Evolutionary conservation across 805 yeast genomes (phyloP), one percentile per base, ranked within the genome.

Genomic region (Pichia thaimueangensis): DNA sequence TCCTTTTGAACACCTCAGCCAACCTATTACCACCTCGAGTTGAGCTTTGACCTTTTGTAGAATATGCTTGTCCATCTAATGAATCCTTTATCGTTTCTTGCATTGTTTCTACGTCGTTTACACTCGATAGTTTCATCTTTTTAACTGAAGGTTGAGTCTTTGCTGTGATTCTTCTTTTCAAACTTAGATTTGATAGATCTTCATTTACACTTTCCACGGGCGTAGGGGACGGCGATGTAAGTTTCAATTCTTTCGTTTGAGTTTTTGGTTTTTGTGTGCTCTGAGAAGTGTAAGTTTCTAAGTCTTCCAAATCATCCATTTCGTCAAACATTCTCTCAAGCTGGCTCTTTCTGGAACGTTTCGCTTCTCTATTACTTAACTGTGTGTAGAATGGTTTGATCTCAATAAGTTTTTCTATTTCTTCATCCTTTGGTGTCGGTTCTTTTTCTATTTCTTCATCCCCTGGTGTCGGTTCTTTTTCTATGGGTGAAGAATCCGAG

Each of bases 1-100:
- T 52, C 21, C 39, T 44, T n/a, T 47, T 42, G 15, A 53, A 40
- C 12, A 44, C 42, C 10, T 38, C 32, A 3, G 42, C 35, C 20
- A 47, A 30, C 13, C 13, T 23, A 23, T 23, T 23, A 23, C 10
- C 10, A 7, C 25, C 7, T 23, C 25, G 10, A 10, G 25, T 23
- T 23, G 7, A 23, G 7, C 25, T 23, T n/a, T n/a, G n/a, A n/a
- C n/a, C n/a, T n/a, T n/a, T n/a, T n/a, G n/a, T n/a, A n/a, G n/a
- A n/a, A n/a, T n/a, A n/a, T n/a, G n/a, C n/a, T n/a, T n/a, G n/a
- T n/a, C n/a, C n/a, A n/a, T n/a, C n/a, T n/a, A n/a, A n/a, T 23
- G 3, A 23, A 23, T 23, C 25, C 25, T 23, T 23, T 23, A 23
- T 23, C 10, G 10, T 23, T 23, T 25, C 13, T 12, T 2, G 6